These are phyloP conservation scores for Leishmania martiniquensis DNA, from an alignment of 208 protist species.

Conservation along the genomic window DNA sequence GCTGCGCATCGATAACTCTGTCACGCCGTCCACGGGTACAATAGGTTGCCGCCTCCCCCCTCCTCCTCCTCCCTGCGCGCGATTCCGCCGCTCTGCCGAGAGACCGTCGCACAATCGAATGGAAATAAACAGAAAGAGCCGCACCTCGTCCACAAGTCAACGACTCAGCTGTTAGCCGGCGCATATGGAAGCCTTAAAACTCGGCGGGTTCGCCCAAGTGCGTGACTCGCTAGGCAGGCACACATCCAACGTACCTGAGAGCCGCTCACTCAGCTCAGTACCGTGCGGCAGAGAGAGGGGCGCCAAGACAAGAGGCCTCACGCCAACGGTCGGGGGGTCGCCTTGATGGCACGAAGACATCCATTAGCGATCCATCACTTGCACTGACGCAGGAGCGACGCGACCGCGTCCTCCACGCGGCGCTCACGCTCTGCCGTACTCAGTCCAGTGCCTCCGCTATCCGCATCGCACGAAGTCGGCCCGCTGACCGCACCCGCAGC, in stretches of 20 bases:
- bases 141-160: too few relatives aligned
- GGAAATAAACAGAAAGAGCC: too few relatives aligned
- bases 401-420: slow-evolving; percentile 17
- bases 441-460: not conserved
- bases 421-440: slow-evolving; percentile 7
- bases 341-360: not conserved
- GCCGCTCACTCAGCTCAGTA: not conserved
- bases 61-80: too few relatives aligned
- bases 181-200: too few relatives aligned
- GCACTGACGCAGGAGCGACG: slow-evolving; percentile 19
- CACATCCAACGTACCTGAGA: not conserved
- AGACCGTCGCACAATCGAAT: too few relatives aligned
- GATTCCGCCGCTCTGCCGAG: too few relatives aligned
- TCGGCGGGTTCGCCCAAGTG: too few relatives aligned
- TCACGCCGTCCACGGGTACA: too few relatives aligned
- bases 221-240: not conserved
- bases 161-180: too few relatives aligned
- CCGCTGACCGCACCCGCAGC: not conserved
- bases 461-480: not conserved
- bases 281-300: not conserved
- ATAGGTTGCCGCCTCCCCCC: too few relatives aligned
- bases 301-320: not conserved
- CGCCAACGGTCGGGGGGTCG: not conserved
- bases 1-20: too few relatives aligned
- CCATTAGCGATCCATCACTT: not conserved